Evolutionary conservation across 1,284 basidiomycete species (phyloP).

Genomic region (Malassezia sympodialis): DNA sequence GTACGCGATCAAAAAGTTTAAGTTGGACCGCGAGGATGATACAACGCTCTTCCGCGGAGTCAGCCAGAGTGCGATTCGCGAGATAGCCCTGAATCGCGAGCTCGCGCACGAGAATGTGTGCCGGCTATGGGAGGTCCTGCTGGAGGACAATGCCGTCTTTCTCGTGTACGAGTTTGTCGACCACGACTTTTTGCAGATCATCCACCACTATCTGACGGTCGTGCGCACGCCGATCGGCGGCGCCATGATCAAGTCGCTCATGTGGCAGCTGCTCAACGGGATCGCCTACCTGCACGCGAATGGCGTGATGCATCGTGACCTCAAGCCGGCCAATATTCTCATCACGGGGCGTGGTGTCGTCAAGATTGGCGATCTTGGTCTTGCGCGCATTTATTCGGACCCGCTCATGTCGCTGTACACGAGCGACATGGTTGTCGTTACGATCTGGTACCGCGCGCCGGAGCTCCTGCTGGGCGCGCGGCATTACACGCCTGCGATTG

Average conservation of each 20-base stretch:
- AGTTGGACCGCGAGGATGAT: conserved; percentile 69
- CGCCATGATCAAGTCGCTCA: conserved; percentile 77
- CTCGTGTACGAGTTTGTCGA: conserved; percentile 99
- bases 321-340: conserved; percentile 97
- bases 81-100: conserved; percentile 93
- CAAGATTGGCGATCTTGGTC: conserved; percentile 92
- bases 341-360: conserved; percentile 79
- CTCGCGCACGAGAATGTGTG: conserved; percentile 87
- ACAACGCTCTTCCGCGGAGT: conserved; percentile 77
- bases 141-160: conserved; percentile 76
- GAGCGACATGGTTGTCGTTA: conserved; percentile 95
- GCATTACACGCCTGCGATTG: conserved; percentile 91
- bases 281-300: conserved; percentile 86
- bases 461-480: conserved; percentile 88
- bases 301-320: conserved; percentile 89
- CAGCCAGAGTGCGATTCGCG: conserved; percentile 88
- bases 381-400: conserved; percentile 74
- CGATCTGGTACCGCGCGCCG: conserved; percentile 96
- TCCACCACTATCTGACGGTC: conserved; percentile 89
- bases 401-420: conserved; percentile 67
- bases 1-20: conserved; percentile 98
- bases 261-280: conserved; percentile 91
- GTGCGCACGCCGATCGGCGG: conserved; percentile 64
- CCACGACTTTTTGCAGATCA: conserved; percentile 81
- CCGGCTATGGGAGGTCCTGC: conserved; percentile 79